A percentile compares a stretch with the other conserved stretches of the same genome.
phyloP scores from a whole-genome alignment of 2,329 filamentous ascomycete genomes.

The Thielaviopsis punctulata region DNA sequence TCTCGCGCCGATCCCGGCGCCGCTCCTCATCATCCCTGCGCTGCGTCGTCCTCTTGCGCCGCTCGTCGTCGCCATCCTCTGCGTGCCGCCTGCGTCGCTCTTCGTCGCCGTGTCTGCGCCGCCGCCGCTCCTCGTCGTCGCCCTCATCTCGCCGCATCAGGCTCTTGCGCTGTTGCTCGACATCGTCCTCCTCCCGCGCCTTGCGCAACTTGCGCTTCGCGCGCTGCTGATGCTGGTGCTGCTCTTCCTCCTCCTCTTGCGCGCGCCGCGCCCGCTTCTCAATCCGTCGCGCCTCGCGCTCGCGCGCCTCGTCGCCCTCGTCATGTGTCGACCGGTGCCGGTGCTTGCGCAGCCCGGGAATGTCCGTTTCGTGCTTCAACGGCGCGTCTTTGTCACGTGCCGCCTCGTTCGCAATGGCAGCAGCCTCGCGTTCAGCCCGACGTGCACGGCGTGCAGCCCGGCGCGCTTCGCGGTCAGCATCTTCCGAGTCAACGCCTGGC shows the following conservation, averaged over 20 bases:
- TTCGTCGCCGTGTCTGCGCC: slow-evolving; percentile 22
- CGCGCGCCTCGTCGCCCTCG: background rate
- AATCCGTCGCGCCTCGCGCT: too few relatives aligned
- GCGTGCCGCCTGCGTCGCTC: slow-evolving; percentile 34
- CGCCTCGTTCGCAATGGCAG: slow-evolving; percentile 38
- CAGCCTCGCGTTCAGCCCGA: slow-evolving; percentile 33
- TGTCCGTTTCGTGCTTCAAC: background rate
- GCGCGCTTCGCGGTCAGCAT: slow-evolving; percentile 43
- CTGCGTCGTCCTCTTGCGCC: slow-evolving; percentile 30
- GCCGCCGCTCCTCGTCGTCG: background rate
- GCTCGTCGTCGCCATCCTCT: too few relatives aligned
- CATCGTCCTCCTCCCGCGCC: slow-evolving; percentile 1
- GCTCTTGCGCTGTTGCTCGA: background rate
- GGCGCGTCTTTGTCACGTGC: slow-evolving; percentile 37
- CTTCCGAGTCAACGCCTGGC: slow-evolving; percentile 29
- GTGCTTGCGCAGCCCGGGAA: background rate
- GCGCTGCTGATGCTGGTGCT: background rate
- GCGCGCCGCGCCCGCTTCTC: too few relatives aligned
- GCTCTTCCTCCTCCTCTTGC: background rate
- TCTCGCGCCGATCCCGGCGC: slow-evolving; percentile 17
- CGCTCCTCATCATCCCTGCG: slow-evolving; percentile 19
- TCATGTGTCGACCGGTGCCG: background rate
- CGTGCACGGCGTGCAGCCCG: slow-evolving; percentile 44
- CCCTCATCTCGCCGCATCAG: background rate
- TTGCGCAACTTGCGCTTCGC: background rate